Evolutionary conservation across 208 protist genomes (phyloP).

Genomic region (Leishmania turanica): DNA sequence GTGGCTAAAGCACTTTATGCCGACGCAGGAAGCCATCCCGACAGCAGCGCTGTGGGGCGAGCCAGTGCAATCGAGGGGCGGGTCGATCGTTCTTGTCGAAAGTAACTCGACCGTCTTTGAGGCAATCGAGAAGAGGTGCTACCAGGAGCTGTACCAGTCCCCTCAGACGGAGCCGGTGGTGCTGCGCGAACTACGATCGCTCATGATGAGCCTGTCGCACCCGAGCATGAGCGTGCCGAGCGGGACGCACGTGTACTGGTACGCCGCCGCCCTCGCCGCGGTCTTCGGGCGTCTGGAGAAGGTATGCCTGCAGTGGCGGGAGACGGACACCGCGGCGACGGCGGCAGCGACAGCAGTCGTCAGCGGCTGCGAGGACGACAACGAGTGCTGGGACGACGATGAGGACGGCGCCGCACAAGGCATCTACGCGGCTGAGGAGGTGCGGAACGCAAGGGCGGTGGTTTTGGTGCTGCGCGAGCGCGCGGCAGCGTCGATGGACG

Average conservation of each 20-base stretch:
- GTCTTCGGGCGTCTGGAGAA: slow-evolving; percentile 38
- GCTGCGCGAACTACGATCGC: slow-evolving; percentile 47
- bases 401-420: slow-evolving; percentile 41
- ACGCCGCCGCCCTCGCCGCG: slow-evolving; percentile 21
- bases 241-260: slow-evolving; percentile 27
- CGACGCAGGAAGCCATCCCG: slow-evolving; percentile 39
- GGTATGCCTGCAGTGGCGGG: slow-evolving; percentile 33
- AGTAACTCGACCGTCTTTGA: slow-evolving; percentile 17
- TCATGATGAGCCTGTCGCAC: slow-evolving; percentile 43
- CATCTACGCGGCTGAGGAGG: slow-evolving; percentile 39
- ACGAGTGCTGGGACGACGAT: slow-evolving; percentile 33
- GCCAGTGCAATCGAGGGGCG: neutral
- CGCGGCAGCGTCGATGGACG: slow-evolving; percentile 1
- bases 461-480: slow-evolving; percentile 31
- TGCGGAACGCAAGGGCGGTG: slow-evolving; percentile 29
- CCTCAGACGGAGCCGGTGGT: slow-evolving; percentile 58
- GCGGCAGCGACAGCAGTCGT: neutral
- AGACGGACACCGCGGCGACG: slow-evolving; percentile 1
- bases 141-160: slow-evolving; percentile 46
- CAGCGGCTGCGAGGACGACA: slow-evolving; percentile 10
- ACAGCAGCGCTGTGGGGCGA: slow-evolving; percentile 18
- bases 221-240: neutral
- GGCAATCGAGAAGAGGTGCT: slow-evolving; percentile 21
- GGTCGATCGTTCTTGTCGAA: slow-evolving; percentile 3
- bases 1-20: slow-evolving; percentile 62